Evolutionary conservation across 2,329 filamentous ascomycete species (phyloP).

Genomic region (Ascocoryne sarcoides): DNA sequence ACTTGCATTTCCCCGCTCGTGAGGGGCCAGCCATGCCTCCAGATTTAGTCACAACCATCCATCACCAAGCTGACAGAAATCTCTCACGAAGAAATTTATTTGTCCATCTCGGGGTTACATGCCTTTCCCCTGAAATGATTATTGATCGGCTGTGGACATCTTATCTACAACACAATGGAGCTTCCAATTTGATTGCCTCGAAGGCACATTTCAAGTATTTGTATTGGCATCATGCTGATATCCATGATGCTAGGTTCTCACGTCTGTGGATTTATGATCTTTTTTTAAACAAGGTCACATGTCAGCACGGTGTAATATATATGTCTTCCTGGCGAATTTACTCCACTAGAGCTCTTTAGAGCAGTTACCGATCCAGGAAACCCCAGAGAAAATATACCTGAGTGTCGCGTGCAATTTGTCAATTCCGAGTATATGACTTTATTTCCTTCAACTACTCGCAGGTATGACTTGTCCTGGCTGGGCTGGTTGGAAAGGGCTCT

Average conservation of each 20-base stretch:
- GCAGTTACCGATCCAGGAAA: conserved; percentile 1
- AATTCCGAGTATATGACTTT: conserved; percentile 9
- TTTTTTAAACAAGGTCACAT: not conserved
- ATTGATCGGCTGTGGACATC: not conserved
- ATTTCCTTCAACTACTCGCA: conserved; percentile 3
- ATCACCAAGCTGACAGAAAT: not conserved
- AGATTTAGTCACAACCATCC: conserved; percentile 1
- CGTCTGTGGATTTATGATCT: conserved; percentile 11
- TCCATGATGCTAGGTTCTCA: conserved; percentile 3
- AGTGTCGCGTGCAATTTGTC: conserved; percentile 9
- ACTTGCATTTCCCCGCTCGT: conserved; percentile 1
- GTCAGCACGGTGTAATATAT: conserved; percentile 7
- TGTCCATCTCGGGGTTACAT: not conserved
- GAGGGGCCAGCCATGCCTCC: not conserved
- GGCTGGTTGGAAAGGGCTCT: conserved; percentile 9
- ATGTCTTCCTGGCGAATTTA: conserved; percentile 11
- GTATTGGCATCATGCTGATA: conserved; percentile 9
- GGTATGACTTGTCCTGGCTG: conserved; percentile 9
- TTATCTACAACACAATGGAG: not conserved
- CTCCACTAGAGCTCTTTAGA: conserved; percentile 12
- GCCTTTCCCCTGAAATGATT: not conserved
- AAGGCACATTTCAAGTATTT: conserved; percentile 13
- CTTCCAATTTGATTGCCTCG: conserved; percentile 1
- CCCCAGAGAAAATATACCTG: conserved; percentile 2
- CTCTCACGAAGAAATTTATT: not conserved